Evolutionary conservation across 2,329 filamentous ascomycete genomes (phyloP), one percentile per base, ranked within the genome.

Genomic region (Arthrobotrys conoides): DNA sequence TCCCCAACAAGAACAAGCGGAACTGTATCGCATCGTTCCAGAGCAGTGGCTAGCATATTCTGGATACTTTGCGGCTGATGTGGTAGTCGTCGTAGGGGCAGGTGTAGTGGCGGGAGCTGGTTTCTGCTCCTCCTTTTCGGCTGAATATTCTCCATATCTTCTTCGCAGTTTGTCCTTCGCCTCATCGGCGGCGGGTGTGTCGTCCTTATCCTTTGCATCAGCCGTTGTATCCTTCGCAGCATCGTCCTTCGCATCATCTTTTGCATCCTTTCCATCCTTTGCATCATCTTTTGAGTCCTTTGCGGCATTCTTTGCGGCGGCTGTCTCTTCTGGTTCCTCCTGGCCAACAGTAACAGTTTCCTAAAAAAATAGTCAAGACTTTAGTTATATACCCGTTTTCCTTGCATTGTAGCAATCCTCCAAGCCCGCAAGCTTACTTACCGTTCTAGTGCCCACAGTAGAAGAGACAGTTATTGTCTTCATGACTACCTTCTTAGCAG

Each of bases 1-100:
- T 36, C 67, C 73, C 73, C 73, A 77, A 24, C 73, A 77, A 27
- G 59, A 63, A 53, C 73, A 77, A 18, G 61, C 73, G 16, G 73
- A 77, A 14, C 66, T 71, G 33, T 77, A 77, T 63, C 53, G 57
- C 1, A 55, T 57, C 20, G 66, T 3, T 10, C 51, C 67, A 10
- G 59, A 53, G 44, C 73, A 77, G n/a, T 44, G 8, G 18, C 33
- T 61, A 20, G 67, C 73, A 14, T 67, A 61, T 3, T 5, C 20
- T 53, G 73, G 73, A 41, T 71, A 46, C 9, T 48, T 59, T 20
- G 36, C 65, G 22, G n/a, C 33, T 24, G 16, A 8, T 22, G 55
- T 73, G 10, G 30, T 68, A 18, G 64, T 20, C 10, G 38, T 33
- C 14, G 16, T 41, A 41, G 38, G 38, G 16, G 16, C 44, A 33